A percentile compares a stretch with the other conserved stretches of the same genome.
Conservation (phyloP, 176 grass and related monocot species). For the Leersia perrieri region DNA sequence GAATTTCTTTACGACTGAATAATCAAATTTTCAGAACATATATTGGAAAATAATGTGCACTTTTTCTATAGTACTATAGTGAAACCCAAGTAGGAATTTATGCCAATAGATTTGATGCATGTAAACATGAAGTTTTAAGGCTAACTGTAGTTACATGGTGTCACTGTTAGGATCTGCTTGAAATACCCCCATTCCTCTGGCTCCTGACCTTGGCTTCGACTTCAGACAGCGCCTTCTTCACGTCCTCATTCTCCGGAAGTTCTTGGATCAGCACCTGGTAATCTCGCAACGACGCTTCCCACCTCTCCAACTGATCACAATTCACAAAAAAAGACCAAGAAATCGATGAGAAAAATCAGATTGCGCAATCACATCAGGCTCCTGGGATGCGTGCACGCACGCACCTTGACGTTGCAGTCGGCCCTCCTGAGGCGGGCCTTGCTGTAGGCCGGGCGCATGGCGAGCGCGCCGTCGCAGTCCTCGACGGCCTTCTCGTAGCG, state of each 20-base stretch:
- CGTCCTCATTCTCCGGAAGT: slow-evolving; percentile 76
- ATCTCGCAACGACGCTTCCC: slow-evolving; percentile 84
- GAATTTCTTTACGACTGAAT: not conserved
- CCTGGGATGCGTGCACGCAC: not conserved
- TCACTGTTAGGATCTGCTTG: slow-evolving; percentile 31
- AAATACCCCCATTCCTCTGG: slow-evolving; percentile 31
- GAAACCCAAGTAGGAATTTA: not conserved
- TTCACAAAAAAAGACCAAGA: not conserved
- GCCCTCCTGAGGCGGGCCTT: slow-evolving; percentile 86
- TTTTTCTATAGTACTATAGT: not conserved
- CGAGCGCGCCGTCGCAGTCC: slow-evolving; percentile 74
- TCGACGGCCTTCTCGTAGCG: slow-evolving; percentile 83
- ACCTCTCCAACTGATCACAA: slow-evolving; percentile 70
- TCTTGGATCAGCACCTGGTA: slow-evolving; percentile 82
- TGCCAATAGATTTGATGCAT: not conserved
- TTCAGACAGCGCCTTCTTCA: slow-evolving; percentile 62
- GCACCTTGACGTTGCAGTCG: slow-evolving; percentile 88
- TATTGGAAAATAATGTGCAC: not conserved
- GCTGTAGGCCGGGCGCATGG: slow-evolving; percentile 71
- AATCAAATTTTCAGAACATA: not conserved
- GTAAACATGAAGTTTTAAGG: not conserved
- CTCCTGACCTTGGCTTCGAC: slow-evolving; percentile 60
- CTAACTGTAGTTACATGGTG: slow-evolving; percentile 35
- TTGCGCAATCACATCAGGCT: not conserved
- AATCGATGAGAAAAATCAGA: not conserved